Percentiles rank a stretch among this genome's conserved stretches.
Conservation (phyloP, 495 filamentous ascomycete species). For the Clohesyomyces aquaticus region DNA sequence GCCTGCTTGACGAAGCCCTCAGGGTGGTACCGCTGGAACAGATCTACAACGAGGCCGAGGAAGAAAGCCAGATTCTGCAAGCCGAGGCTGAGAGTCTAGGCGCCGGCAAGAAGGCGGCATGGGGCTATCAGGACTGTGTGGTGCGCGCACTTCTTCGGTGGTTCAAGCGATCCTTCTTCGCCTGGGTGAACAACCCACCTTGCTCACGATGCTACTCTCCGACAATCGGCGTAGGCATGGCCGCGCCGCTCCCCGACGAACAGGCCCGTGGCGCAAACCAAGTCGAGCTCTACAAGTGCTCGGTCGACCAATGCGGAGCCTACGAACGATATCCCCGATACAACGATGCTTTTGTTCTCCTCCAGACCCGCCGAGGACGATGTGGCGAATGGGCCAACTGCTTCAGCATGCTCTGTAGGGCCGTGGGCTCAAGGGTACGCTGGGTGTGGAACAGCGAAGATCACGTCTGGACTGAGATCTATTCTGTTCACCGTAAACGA, state of each 20-base stretch:
- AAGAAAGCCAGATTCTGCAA: constrained; percentile 83
- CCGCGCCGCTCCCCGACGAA: constrained; percentile 84
- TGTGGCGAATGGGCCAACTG: constrained; percentile 98
- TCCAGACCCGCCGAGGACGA: constrained; percentile 82
- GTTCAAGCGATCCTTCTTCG: constrained; percentile 95
- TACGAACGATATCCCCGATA: constrained; percentile 93
- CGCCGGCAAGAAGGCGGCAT: constrained; percentile 76
- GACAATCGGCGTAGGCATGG: constrained; percentile 80
- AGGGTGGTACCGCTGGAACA: constrained; percentile 83
- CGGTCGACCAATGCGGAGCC: constrained; percentile 65
- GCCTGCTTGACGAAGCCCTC: constrained; percentile 90
- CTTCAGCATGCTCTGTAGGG: constrained; percentile 97
- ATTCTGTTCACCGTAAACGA: constrained; percentile 87
- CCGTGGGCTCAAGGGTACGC: constrained; percentile 84
- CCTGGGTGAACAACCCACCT: constrained; percentile 92
- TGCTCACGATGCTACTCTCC: constrained; percentile 80
- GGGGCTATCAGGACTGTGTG: constrained; percentile 98
- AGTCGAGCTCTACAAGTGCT: constrained; percentile 89
- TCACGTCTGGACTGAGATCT: constrained; percentile 96
- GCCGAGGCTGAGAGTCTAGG: constrained; percentile 85
- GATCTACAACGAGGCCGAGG: constrained; percentile 91
- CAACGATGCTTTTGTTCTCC: constrained; percentile 90
- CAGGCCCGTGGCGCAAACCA: constrained; percentile 80
- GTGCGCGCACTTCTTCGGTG: constrained; percentile 90
- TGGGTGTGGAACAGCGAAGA: constrained; percentile 99